A percentile compares a stretch with the other conserved stretches of the same genome.
Evolutionary conservation across 2,329 filamentous ascomycete species (phyloP).

Genomic region (Diaporthe citriasiana): DNA sequence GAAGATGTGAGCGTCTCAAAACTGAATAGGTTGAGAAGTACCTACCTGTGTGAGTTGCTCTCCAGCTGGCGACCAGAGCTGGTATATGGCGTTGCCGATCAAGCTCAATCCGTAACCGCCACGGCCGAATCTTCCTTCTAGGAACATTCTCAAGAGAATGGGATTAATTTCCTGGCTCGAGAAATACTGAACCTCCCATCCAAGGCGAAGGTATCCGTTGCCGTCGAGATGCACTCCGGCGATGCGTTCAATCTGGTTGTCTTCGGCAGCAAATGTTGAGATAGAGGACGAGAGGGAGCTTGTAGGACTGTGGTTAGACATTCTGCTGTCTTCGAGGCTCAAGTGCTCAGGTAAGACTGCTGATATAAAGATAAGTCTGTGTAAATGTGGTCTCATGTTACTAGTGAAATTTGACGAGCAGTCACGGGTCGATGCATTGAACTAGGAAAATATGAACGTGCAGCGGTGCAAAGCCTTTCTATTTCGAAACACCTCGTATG

Average conservation of each 20-base stretch:
- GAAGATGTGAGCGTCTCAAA: neutral
- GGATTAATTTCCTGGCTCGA: neutral
- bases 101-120: constrained; percentile 9
- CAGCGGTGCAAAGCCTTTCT: neutral
- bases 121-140: neutral
- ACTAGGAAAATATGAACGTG: neutral
- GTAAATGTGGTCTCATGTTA: neutral
- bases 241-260: constrained; percentile 4
- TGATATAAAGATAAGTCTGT: neutral
- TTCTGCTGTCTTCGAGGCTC: neutral
- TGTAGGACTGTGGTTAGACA: neutral
- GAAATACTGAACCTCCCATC: neutral
- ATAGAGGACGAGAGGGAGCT: neutral
- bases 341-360: neutral
- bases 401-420: neutral
- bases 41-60: neutral
- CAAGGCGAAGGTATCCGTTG: neutral
- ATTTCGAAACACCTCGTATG: neutral
- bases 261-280: neutral
- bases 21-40: rapidly evolving
- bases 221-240: neutral
- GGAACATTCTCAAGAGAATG: neutral
- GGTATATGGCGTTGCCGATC: neutral
- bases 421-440: neutral
- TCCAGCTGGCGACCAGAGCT: neutral